Base-by-base conservation (phyloP, 2,329 filamentous ascomycete genomes). In the Penicillium janthinellum region DNA sequence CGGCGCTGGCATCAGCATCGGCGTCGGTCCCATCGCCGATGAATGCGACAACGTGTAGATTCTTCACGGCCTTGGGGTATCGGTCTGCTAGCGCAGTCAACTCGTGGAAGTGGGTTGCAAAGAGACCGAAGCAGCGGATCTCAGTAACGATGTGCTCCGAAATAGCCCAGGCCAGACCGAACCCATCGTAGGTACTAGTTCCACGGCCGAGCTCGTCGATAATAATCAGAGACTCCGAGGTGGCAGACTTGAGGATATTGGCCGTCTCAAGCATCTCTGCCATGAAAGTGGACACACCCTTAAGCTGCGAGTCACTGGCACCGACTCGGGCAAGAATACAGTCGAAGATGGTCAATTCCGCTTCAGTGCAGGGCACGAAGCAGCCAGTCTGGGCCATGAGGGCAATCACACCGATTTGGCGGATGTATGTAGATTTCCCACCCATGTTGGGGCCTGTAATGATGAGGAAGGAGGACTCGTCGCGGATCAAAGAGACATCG, bases 361-460 rank as follows among this genome's bases (percentile, higher is more conserved):
- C 95, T 73, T 92, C 88, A 3, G 88, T 82, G 70, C 93, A 97
- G 0, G 95, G 95, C 0, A 99, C 96, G 71, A 98, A 99, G 77
- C 92, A 96, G 57, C 95, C 95, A 20, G 96, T 88, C 75, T 99
- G 95, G 0, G 95, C 95, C 92, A 99, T 96, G 38, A 99, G 84
- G 0, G 95, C 94, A 61, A 99, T 95, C 55, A 97, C 95, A 35
- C 94, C 95, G 22, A 96, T 96, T 75, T 98, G 95, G 17, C 96
- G 90, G 72, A 99, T 99, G 75, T 97, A 99, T 0, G 94, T 99
- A 8, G 92, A 96, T 79, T 99, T 99, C 69, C 95, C 95, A 67
- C 95, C 96, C 95, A 99, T 99, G 78, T 99, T 99, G 53, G 95
- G 95, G 0, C 95, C 95, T 0, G 94, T 98, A 73, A 98, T 97